Percentiles rank a stretch among this genome's conserved stretches.
These are phyloP conservation scores for Grosmannia penicillata DNA, from an alignment of 2,329 filamentous ascomycete genomes.

Conservation along the genomic window DNA sequence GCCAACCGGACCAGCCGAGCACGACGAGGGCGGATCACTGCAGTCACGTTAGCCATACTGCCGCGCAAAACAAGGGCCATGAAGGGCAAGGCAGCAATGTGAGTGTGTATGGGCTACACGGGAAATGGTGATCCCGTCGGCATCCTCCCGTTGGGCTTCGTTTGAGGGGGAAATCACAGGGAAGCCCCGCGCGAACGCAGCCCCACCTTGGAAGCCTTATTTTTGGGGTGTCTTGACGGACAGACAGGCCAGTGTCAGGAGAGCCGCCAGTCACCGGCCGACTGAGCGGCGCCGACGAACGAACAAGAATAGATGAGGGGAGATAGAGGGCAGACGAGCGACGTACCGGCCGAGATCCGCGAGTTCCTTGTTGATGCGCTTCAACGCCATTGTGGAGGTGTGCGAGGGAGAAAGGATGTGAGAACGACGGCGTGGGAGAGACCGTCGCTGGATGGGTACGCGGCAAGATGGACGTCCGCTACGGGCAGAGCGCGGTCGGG, in stretches of 20 bases:
- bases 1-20: slow-evolving; percentile 91
- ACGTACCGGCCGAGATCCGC: slow-evolving; percentile 73
- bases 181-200: slow-evolving; percentile 1
- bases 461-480: background rate
- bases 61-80: background rate
- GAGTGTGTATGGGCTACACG: slow-evolving; percentile 7
- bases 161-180: slow-evolving; percentile 5
- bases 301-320: slow-evolving; percentile 1
- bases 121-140: no score
- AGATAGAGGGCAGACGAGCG: background rate
- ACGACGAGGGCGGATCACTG: slow-evolving; percentile 96
- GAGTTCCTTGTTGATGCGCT: slow-evolving; percentile 91
- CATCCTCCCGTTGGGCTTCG: no score
- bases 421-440: background rate
- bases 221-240: slow-evolving; percentile 5
- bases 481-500: no score
- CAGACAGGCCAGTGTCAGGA: no score
- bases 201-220: slow-evolving; percentile 11
- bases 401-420: slow-evolving; percentile 1
- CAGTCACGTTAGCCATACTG: slow-evolving; percentile 14
- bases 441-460: background rate
- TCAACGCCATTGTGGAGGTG: slow-evolving; percentile 58
- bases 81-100: background rate
- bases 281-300: background rate
- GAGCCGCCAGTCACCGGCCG: no score